Percentiles rank a stretch among this genome's conserved stretches.
phyloP scores from a whole-genome alignment of 2,329 filamentous ascomycete species.

The Colletotrichum eremochloae region DNA sequence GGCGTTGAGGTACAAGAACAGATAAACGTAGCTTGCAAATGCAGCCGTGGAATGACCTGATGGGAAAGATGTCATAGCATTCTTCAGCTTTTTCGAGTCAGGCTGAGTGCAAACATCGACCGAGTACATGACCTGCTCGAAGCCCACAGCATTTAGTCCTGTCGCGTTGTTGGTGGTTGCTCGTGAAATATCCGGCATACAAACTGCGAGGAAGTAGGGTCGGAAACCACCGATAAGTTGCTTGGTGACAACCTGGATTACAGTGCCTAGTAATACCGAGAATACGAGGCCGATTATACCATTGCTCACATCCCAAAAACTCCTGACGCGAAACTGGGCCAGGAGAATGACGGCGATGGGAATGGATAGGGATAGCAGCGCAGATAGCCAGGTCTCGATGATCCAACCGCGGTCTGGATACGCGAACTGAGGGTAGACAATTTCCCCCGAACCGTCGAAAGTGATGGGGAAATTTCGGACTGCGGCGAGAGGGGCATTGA shows the following conservation, averaged over 20 bases:
- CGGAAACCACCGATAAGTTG: constrained; percentile 74
- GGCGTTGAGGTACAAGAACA: constrained; percentile 78
- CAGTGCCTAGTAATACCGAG: constrained; percentile 68
- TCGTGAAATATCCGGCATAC: constrained; percentile 67
- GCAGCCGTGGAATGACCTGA: constrained; percentile 76
- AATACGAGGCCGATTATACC: constrained; percentile 73
- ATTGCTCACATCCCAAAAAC: constrained; percentile 72
- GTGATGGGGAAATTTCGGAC: constrained; percentile 73
- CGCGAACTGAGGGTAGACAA: constrained; percentile 74
- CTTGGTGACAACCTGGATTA: constrained; percentile 78
- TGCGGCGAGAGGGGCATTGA: constrained; percentile 66
- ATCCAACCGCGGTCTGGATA: constrained; percentile 75
- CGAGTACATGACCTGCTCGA: constrained; percentile 73
- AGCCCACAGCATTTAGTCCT: constrained; percentile 63
- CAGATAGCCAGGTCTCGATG: constrained; percentile 70
- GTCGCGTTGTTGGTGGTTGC: constrained; percentile 56
- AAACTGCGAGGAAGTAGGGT: constrained; percentile 75
- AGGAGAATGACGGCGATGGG: constrained; percentile 70
- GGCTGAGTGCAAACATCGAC: constrained; percentile 71
- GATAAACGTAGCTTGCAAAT: constrained; percentile 73
- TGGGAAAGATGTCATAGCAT: constrained; percentile 75
- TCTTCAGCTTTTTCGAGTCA: constrained; percentile 67
- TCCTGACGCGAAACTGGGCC: constrained; percentile 69
- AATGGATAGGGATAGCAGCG: constrained; percentile 67
- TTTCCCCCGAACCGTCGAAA: constrained; percentile 68